phyloP scores from a whole-genome alignment of 1,139 yeast genomes.

The Pichia terricola region DNA sequence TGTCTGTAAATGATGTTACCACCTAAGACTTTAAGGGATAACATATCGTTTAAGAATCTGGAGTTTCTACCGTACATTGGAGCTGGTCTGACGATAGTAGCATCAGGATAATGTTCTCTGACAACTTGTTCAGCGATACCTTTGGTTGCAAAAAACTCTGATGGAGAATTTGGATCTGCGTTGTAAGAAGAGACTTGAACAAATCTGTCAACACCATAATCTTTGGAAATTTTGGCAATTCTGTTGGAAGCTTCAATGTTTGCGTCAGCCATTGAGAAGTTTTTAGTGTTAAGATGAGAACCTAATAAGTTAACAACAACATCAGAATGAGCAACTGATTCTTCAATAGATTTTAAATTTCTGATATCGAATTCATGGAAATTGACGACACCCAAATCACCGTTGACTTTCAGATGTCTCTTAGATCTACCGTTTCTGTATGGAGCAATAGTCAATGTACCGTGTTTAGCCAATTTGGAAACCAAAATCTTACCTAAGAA shows the following conservation, averaged over 20 bases:
- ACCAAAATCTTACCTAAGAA: slow-evolving; percentile 68
- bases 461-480: slow-evolving; percentile 71
- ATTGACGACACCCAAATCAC: slow-evolving; percentile 83
- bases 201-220: slow-evolving; percentile 65
- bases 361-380: slow-evolving; percentile 78
- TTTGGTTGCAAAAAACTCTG: slow-evolving; percentile 70
- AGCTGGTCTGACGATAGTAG: slow-evolving; percentile 81
- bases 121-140: slow-evolving; percentile 72
- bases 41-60: slow-evolving; percentile 55
- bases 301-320: slow-evolving; percentile 79
- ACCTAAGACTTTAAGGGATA: slow-evolving; percentile 32
- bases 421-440: slow-evolving; percentile 72
- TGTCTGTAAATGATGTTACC: slow-evolving; percentile 54
- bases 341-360: slow-evolving; percentile 67
- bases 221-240: slow-evolving; percentile 64
- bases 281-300: slow-evolving; percentile 68
- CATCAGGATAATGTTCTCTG: slow-evolving; percentile 56
- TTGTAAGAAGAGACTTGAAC: slow-evolving; percentile 76
- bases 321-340: slow-evolving; percentile 72
- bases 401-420: slow-evolving; percentile 73
- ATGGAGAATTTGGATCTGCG: slow-evolving; percentile 60
- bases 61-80: slow-evolving; percentile 77
- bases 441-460: slow-evolving; percentile 70
- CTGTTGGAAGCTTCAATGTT: slow-evolving; percentile 73
- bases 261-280: slow-evolving; percentile 74